phyloP scores from a whole-genome alignment of 2,329 filamentous ascomycete species.

The Beauveria sp. region DNA sequence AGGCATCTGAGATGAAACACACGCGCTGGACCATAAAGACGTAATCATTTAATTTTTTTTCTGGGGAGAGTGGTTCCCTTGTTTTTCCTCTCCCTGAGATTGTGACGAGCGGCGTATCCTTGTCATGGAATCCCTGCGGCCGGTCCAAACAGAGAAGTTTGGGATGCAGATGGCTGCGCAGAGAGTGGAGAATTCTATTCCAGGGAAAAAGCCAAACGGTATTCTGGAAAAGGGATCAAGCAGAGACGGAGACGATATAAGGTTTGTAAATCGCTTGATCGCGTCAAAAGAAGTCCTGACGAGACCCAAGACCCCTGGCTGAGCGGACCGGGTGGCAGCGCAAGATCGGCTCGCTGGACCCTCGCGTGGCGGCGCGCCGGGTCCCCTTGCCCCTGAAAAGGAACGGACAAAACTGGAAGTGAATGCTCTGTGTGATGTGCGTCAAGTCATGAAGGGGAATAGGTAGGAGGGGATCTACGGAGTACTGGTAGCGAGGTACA shows the following conservation, averaged over 20 bases:
- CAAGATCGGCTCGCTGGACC: slow-evolving; percentile 1
- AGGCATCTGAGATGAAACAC: slow-evolving; percentile 7
- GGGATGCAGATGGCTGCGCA: neutral
- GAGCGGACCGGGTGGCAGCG: neutral
- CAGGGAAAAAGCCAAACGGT: neutral
- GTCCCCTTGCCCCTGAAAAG: neutral
- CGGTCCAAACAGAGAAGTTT: neutral
- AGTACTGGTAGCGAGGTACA: neutral
- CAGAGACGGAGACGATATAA: neutral
- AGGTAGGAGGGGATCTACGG: no score
- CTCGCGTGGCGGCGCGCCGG: neutral
- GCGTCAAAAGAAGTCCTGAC: neutral
- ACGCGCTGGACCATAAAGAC: neutral
- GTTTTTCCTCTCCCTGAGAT: neutral
- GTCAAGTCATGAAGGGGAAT: no score
- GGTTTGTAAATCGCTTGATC: no score
- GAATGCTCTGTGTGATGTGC: neutral
- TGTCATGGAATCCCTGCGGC: neutral
- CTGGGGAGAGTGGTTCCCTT: neutral
- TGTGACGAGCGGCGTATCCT: neutral
- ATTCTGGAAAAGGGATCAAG: neutral
- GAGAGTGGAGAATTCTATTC: neutral
- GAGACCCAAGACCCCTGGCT: neutral
- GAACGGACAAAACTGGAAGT: neutral
- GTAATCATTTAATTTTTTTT: neutral